Conservation (phyloP, 208 protist species). For the Crithidia thermophila region DNA sequence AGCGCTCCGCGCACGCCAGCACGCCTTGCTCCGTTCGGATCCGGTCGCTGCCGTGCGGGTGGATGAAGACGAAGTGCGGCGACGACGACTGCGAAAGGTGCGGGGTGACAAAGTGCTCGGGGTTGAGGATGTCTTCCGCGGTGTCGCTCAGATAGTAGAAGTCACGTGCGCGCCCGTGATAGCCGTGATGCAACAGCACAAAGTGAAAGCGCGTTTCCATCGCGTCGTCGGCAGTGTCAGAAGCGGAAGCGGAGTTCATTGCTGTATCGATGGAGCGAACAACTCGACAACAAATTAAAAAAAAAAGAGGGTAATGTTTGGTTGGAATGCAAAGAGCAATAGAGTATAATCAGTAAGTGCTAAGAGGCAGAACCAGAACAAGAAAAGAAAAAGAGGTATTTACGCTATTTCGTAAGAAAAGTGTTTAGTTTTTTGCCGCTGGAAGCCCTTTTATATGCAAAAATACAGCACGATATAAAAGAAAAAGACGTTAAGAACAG, state of each 20-base stretch:
- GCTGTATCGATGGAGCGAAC: background rate
- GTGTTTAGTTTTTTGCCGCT: too few relatives aligned
- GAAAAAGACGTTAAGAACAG: too few relatives aligned
- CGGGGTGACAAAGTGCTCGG: accelerated
- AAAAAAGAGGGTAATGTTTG: background rate
- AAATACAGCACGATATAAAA: too few relatives aligned
- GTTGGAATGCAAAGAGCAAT: background rate
- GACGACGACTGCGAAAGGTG: background rate
- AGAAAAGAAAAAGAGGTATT: too few relatives aligned
- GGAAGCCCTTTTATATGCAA: too few relatives aligned
- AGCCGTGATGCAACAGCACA: constrained; percentile 73
- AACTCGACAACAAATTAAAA: background rate
- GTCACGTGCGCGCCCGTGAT: constrained; percentile 45
- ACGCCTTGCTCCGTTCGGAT: constrained; percentile 48
- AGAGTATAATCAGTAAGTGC: background rate
- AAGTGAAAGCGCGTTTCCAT: constrained; percentile 25
- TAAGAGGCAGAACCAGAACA: too few relatives aligned
- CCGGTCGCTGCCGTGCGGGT: constrained; percentile 31
- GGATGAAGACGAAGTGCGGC: constrained; percentile 30
- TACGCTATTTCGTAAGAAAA: too few relatives aligned
- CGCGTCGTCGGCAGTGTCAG: background rate
- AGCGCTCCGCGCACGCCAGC: constrained; percentile 35
- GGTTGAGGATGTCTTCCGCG: background rate
- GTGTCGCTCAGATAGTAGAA: constrained; percentile 32
- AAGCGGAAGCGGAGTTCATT: background rate